Base-by-base conservation (phyloP, 1,139 yeast species). In the Scheffersomyces segobiensis region DNA sequence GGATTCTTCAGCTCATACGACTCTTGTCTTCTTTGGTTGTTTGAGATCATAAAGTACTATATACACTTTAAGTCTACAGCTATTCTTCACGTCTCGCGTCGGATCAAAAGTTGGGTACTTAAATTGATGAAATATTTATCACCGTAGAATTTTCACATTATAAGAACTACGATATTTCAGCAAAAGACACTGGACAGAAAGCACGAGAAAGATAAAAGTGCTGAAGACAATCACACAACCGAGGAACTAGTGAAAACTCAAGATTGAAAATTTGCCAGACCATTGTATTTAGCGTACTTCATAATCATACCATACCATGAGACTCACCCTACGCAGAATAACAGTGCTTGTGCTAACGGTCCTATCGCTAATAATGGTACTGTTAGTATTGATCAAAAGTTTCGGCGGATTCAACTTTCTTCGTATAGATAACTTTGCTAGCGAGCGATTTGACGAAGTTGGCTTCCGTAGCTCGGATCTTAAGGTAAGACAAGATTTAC, bases 401-500 rank as follows among this genome's bases (percentile, higher is more conserved):
- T 52, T 20, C 42, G 54, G n/a, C 17, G 50, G 46, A 32, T 10
- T 32, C 14, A 3, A 32, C 42, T 32, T 32, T 4, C 42, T 5
- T 32, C 42, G 42, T 12, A 32, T 32, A 32, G 42, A 32, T 32
- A 14, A 32, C 8, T 17, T 32, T 14, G 42, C 42, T 7, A 32
- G 42, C 32, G 63, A 62, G 7, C 53, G 59, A 46, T 62, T 63
- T 53, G 66, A 63, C 26, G 52, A 39, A 5, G 59, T 59, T 19
- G 54, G 59, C 39, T 66, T 65, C 54, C 46, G 42, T n/a, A 52
- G 46, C 3, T 58, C 60, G 46, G 77, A 76, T 56, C 20, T 54
- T 17, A 52, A 51, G 5, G 63, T 71, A 1, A 65, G 75, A 24
- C 53, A 62, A 5, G 55, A 60, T 5, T 60, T 78, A 48, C 80